phyloP scores from a whole-genome alignment of 78 protist genomes.

The Tieghemostelium lacteum region DNA sequence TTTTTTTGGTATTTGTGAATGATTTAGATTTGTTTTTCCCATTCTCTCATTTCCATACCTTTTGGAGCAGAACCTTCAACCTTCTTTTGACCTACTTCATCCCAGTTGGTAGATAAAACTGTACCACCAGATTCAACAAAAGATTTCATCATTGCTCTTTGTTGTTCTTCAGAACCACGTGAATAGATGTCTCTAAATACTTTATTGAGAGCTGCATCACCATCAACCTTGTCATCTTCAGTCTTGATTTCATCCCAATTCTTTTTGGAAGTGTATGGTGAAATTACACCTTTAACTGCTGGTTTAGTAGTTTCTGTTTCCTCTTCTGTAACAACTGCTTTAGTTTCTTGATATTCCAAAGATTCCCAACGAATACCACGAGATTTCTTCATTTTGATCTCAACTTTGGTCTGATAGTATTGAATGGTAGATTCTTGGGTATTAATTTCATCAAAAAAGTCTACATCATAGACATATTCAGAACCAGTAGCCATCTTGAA shows the following conservation, averaged over 20 bases:
- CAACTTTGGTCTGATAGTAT: constrained; percentile 65
- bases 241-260: constrained; percentile 87
- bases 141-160: constrained; percentile 96
- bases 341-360: constrained; percentile 49
- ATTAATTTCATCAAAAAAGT: constrained; percentile 67
- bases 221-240: constrained; percentile 83
- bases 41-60: constrained; percentile 77
- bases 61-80: constrained; percentile 85
- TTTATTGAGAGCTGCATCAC: constrained; percentile 85
- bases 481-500: constrained; percentile 68
- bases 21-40: not conserved
- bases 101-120: constrained; percentile 96
- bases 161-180: constrained; percentile 84
- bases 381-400: constrained; percentile 73
- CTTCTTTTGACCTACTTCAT: constrained; percentile 88
- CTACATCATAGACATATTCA: constrained; percentile 66
- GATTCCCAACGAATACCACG: constrained; percentile 68
- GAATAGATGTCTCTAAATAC: constrained; percentile 89
- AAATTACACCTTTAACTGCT: not conserved
- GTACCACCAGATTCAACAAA: constrained; percentile 94
- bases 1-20: not conserved
- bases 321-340: constrained; percentile 36
- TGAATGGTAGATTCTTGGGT: constrained; percentile 28
- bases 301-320: not conserved
- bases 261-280: constrained; percentile 65